Conservation (phyloP, 164 flowering plant genomes). For the Cinnamomum chago region DNA sequence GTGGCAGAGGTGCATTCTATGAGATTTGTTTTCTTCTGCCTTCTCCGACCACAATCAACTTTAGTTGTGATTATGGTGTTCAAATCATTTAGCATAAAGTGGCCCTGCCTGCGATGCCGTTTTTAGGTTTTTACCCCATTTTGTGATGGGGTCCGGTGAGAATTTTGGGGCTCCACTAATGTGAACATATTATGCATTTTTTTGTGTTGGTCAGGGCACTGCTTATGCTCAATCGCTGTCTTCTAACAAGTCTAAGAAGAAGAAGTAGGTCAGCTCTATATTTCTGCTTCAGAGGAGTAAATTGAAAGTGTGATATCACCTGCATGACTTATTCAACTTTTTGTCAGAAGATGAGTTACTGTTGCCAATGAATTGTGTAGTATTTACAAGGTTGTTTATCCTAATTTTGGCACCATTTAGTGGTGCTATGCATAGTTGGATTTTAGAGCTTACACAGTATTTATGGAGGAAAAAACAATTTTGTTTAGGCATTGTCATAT, state of each 20-base stretch:
- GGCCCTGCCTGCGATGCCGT: no score
- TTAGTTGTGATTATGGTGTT: background rate
- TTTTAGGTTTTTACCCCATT: no score
- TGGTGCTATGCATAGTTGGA: background rate
- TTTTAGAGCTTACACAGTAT: background rate
- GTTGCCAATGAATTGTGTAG: no score
- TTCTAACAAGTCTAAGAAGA: slow-evolving; percentile 74
- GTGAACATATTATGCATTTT: background rate
- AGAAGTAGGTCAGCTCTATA: slow-evolving; percentile 37
- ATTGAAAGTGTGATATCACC: background rate
- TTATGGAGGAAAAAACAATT: background rate
- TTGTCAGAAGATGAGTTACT: no score
- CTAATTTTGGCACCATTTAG: background rate
- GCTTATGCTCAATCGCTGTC: slow-evolving; percentile 57
- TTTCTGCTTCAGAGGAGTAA: background rate
- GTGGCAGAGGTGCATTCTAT: background rate
- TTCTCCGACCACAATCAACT: background rate
- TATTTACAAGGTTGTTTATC: no score
- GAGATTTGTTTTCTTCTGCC: background rate
- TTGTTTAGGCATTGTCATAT: background rate
- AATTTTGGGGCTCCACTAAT: background rate
- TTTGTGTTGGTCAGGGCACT: slow-evolving; percentile 57
- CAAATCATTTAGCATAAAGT: background rate
- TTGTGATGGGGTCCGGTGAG: background rate
- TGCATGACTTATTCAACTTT: no score